Conservation (phyloP, 495 filamentous ascomycete genomes). For the Aspergillus kassunensis region DNA sequence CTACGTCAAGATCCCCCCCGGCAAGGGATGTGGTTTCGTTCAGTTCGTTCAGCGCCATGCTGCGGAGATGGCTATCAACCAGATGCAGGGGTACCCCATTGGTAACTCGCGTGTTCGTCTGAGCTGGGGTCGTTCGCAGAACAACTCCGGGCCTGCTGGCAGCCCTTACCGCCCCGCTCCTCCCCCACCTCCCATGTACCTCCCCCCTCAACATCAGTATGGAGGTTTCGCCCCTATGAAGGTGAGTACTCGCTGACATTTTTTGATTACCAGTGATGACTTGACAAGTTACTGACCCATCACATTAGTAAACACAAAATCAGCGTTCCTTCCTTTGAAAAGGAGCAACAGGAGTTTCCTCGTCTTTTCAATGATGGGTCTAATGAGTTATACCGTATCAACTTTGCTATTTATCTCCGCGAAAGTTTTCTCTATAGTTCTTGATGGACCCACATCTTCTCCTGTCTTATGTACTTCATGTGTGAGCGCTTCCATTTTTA, state of each 20-base stretch:
- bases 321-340: constrained; percentile 45
- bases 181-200: constrained; percentile 81
- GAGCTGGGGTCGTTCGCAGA: constrained; percentile 96
- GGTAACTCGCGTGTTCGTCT: constrained; percentile 97
- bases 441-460: constrained; percentile 43
- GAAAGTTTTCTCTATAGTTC: constrained; percentile 42
- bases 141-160: constrained; percentile 96
- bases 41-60: constrained; percentile 99
- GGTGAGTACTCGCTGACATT: constrained; percentile 45
- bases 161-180: constrained; percentile 96
- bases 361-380: constrained; percentile 45
- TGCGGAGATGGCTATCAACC: constrained; percentile 99
- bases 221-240: constrained; percentile 72
- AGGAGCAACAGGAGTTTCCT: constrained; percentile 46
- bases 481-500: constrained; percentile 48
- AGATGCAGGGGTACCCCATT: constrained; percentile 99
- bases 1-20: constrained; percentile 99
- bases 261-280: too few species aligned
- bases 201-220: constrained; percentile 71
- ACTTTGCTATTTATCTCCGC: constrained; percentile 38
- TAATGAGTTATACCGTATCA: constrained; percentile 38
- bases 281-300: constrained; percentile 15
- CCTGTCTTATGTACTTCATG: constrained; percentile 43
- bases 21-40: constrained; percentile 98
- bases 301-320: constrained; percentile 27